These are phyloP conservation scores for Colletotrichum abscissum DNA, from an alignment of 2,329 filamentous ascomycete species.

Conservation along the genomic window DNA sequence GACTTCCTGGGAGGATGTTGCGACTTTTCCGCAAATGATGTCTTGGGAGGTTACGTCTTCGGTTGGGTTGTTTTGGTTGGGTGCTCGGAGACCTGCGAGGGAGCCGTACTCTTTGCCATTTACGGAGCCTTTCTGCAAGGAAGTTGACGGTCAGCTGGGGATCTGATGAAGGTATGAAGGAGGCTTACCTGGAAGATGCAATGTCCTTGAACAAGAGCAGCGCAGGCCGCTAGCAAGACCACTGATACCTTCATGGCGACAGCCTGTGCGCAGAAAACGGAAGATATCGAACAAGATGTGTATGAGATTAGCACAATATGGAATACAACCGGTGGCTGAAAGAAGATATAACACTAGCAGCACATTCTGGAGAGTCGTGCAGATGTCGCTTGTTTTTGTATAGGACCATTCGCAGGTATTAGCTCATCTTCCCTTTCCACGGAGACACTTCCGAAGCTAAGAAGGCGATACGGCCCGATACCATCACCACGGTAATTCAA, in stretches of 20 bases:
- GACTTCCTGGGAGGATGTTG: conserved; percentile 53
- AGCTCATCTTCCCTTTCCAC: not conserved
- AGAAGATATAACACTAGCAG: not conserved
- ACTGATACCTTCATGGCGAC: conserved; percentile 3
- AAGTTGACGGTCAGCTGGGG: not conserved
- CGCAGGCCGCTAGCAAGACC: not conserved
- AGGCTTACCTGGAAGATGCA: conserved; percentile 29
- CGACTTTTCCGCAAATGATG: conserved; percentile 61
- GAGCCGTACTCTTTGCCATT: conserved; percentile 32
- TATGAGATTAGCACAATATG: not conserved
- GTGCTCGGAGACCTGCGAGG: conserved; percentile 27
- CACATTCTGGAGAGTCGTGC: not conserved
- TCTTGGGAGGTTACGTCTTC: conserved; percentile 59
- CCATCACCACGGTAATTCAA: not conserved
- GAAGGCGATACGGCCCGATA: not conserved
- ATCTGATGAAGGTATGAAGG: not conserved
- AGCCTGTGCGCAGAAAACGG: not conserved
- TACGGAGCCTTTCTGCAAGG: conserved; percentile 23
- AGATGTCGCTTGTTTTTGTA: not conserved
- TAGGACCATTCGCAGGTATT: not conserved
- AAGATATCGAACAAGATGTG: not conserved
- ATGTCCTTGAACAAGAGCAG: conserved; percentile 14
- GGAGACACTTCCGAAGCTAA: not conserved
- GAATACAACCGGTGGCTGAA: not conserved
- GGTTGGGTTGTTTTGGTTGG: conserved; percentile 61